Base-by-base conservation (phyloP, 768 basidiomycete species). In the Tricholoma saponaceum region DNA sequence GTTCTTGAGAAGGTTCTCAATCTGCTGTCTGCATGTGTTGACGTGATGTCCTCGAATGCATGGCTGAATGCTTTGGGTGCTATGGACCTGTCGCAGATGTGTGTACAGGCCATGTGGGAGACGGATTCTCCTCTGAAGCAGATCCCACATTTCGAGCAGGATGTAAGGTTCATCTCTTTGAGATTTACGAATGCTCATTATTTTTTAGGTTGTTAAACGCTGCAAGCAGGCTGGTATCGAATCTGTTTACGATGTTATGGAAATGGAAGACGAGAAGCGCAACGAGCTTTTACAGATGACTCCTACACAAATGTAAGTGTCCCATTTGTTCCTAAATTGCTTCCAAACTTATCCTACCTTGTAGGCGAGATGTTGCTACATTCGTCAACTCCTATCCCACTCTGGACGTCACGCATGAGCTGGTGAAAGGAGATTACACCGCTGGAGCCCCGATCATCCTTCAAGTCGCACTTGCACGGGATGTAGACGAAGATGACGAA, bases 1-100 rank as follows among this genome's bases (percentile, higher is more conserved):
- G 89, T 99, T 13, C 79, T 98, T 0, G 86, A 91, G 72, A 98
- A 95, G 72, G 89, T 95, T 22, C 78, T 97, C 62, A 95, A 94
- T 66, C 73, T 96, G 16, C 79, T 97, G 14, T 93, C 93, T 9
- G 96, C 96, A 1, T 96, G 93, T 65, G 95, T 98, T 30, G 95
- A 98, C 67, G 96, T 98, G 57, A 95, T 98, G 93, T 95, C 92
- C 2, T 95, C 92, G 33, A 98, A 97, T 66, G 94, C 91, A 1
- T 96, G 90, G 90, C 72, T 98, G 65, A 95, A 86, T 66, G 97
- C 96, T 0, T 74, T 98, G 22, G 91, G 94, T 30, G 95, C 95
- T 0, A 98, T 98, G 97, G 96, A 99, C 72, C 73, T 98, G 49
- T 92, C 92, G 8, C 97, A 98, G 72, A 98, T 98, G 96, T 95